These are phyloP conservation scores for Phyllostachys edulis DNA, from an alignment of 176 grass and related monocot species.

Conservation along the genomic window DNA sequence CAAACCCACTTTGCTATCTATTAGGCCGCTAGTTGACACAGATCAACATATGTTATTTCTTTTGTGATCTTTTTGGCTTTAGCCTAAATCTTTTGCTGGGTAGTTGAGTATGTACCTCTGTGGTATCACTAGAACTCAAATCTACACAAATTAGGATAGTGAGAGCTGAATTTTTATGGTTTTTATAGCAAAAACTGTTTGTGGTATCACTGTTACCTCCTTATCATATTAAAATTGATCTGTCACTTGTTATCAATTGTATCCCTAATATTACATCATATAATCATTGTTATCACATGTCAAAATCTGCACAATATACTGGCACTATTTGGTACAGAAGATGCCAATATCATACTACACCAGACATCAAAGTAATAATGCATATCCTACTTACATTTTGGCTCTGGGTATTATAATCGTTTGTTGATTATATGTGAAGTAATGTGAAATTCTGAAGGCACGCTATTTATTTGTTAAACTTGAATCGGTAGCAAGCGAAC, in stretches of 20 bases:
- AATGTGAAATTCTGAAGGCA: neutral
- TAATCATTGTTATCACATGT: neutral
- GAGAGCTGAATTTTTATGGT: neutral
- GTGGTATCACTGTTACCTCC: neutral
- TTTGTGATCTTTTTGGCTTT: neutral
- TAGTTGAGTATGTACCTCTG: neutral
- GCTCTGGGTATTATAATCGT: neutral
- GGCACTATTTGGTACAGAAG: neutral
- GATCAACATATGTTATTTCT: neutral
- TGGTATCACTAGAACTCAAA: neutral
- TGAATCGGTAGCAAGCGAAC: neutral
- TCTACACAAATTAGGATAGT: neutral
- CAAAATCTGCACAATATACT: neutral
- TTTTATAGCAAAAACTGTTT: neutral
- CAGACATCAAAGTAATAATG: slow-evolving; percentile 2
- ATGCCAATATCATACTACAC: slow-evolving; percentile 4
- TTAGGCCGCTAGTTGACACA: neutral
- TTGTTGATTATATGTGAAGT: neutral
- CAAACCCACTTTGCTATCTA: neutral
- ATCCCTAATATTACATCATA: neutral
- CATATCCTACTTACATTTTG: neutral
- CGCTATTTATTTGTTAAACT: neutral
- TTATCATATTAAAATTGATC: neutral
- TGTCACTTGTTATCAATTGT: neutral
- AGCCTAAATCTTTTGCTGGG: neutral